Percentiles rank a stretch among this genome's conserved stretches.
phyloP scores from a whole-genome alignment of 1,284 basidiomycete species.

The Ceratobasidium papillatum region DNA sequence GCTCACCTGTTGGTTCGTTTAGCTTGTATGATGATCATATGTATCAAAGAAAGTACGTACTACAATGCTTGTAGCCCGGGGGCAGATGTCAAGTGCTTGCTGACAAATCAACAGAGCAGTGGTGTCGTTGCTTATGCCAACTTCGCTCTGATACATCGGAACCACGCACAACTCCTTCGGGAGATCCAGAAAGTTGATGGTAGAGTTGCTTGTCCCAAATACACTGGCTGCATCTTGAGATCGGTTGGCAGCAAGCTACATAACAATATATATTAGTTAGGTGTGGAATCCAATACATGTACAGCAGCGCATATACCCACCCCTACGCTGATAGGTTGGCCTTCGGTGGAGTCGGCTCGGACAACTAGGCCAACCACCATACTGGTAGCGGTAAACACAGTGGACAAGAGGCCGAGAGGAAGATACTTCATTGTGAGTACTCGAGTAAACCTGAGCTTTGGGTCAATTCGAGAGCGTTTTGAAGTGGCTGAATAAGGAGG shows the following conservation, averaged over 20 bases:
- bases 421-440: neutral
- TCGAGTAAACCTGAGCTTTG: no score
- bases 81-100: constrained; percentile 30
- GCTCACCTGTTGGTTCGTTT: neutral
- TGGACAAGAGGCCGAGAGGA: no score
- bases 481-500: no score
- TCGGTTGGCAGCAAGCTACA: constrained; percentile 26
- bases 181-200: neutral
- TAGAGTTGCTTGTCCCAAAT: constrained; percentile 12
- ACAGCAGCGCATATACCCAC: neutral
- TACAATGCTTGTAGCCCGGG: constrained; percentile 12
- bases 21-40: neutral
- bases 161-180: constrained; percentile 7
- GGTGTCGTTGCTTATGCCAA: neutral
- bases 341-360: neutral
- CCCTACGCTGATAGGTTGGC: neutral
- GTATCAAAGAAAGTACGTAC: neutral
- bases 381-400: neutral
- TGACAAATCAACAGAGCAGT: constrained; percentile 4
- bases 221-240: neutral
- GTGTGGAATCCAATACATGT: neutral
- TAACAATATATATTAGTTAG: neutral
- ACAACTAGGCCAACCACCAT: neutral
- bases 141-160: constrained; percentile 15
- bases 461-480: no score